A percentile compares a stretch with the other conserved stretches of the same genome.
These are phyloP conservation scores for Lentinula sp. DNA, from an alignment of 768 basidiomycete species.

Conservation along the genomic window DNA sequence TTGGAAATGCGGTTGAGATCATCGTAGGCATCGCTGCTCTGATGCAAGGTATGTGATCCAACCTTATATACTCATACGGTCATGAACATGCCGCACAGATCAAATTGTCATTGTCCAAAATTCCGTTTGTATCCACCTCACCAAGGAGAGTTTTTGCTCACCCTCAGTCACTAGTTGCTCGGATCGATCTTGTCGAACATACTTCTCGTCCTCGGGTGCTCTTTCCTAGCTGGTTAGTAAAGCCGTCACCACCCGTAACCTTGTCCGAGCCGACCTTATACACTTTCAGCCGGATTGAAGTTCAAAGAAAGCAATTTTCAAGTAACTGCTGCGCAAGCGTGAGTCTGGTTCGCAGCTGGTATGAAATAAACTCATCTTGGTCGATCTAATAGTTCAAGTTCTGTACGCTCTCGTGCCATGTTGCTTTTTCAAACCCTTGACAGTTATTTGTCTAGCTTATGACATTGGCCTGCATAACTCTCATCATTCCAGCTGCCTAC, in stretches of 20 bases:
- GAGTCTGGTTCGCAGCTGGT: slow-evolving; percentile 19
- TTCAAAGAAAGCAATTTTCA: slow-evolving; percentile 69
- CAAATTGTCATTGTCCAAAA: slow-evolving; percentile 90
- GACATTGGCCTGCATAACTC: slow-evolving; percentile 82
- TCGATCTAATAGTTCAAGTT: slow-evolving; percentile 33
- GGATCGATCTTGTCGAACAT: slow-evolving; percentile 90
- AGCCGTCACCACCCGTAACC: background rate
- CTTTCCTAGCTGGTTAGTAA: slow-evolving; percentile 71
- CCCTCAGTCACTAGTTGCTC: slow-evolving; percentile 51
- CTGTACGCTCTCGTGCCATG: slow-evolving; percentile 23
- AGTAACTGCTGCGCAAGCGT: slow-evolving; percentile 85
- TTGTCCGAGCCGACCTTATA: background rate
- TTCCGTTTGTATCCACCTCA: slow-evolving; percentile 41
- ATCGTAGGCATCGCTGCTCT: slow-evolving; percentile 87
- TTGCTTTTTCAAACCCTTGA: background rate
- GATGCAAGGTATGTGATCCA: slow-evolving; percentile 48
- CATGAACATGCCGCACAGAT: slow-evolving; percentile 30
- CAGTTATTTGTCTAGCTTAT: slow-evolving; percentile 46
- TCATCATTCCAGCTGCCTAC: slow-evolving; percentile 90
- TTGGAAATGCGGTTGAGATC: slow-evolving; percentile 82
- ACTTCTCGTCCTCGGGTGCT: slow-evolving; percentile 85
- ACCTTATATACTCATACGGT: background rate
- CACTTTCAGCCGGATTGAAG: slow-evolving; percentile 51
- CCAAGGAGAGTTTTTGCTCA: background rate
- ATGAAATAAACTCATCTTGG: slow-evolving; percentile 6